Conservation (phyloP, 2,329 filamentous ascomycete genomes). For the Cytospora piceicola region DNA sequence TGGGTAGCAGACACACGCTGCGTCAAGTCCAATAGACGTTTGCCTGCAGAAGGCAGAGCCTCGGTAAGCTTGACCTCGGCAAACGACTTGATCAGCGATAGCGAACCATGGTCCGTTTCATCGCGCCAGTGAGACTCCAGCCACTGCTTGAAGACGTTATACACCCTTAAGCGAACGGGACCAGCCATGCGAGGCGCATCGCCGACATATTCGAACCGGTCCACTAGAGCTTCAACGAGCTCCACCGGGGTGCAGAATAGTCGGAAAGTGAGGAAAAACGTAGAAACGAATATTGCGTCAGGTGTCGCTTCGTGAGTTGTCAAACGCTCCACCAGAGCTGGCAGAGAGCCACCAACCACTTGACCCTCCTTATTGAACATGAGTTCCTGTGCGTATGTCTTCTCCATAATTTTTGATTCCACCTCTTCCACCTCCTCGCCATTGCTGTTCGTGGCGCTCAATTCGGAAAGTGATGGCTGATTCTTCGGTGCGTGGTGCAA, state of each 20-base stretch:
- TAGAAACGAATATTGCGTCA: slow-evolving; percentile 87
- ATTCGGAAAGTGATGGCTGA: slow-evolving; percentile 68
- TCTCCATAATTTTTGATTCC: slow-evolving; percentile 85
- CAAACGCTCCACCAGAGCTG: slow-evolving; percentile 89
- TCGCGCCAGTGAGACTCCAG: slow-evolving; percentile 93
- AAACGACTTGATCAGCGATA: slow-evolving; percentile 78
- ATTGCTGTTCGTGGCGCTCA: slow-evolving; percentile 69
- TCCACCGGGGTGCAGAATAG: slow-evolving; percentile 83
- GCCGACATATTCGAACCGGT: slow-evolving; percentile 89
- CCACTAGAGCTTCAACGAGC: slow-evolving; percentile 81
- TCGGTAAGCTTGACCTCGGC: slow-evolving; percentile 71
- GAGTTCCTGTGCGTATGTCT: slow-evolving; percentile 88
- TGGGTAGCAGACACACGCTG: slow-evolving; percentile 73
- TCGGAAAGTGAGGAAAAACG: slow-evolving; percentile 95
- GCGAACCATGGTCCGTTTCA: slow-evolving; percentile 75
- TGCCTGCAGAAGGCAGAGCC: slow-evolving; percentile 75
- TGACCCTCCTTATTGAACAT: slow-evolving; percentile 94
- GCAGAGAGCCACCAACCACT: slow-evolving; percentile 88
- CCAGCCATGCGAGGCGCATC: slow-evolving; percentile 74
- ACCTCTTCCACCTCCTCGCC: slow-evolving; percentile 78
- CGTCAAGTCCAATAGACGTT: slow-evolving; percentile 77
- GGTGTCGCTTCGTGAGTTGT: slow-evolving; percentile 93
- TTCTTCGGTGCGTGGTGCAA: slow-evolving; percentile 56
- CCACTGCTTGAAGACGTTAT: slow-evolving; percentile 97
- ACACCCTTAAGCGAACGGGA: slow-evolving; percentile 86